Conservation (phyloP, 1,284 basidiomycete genomes). For the Tranzscheliella williamsii region DNA sequence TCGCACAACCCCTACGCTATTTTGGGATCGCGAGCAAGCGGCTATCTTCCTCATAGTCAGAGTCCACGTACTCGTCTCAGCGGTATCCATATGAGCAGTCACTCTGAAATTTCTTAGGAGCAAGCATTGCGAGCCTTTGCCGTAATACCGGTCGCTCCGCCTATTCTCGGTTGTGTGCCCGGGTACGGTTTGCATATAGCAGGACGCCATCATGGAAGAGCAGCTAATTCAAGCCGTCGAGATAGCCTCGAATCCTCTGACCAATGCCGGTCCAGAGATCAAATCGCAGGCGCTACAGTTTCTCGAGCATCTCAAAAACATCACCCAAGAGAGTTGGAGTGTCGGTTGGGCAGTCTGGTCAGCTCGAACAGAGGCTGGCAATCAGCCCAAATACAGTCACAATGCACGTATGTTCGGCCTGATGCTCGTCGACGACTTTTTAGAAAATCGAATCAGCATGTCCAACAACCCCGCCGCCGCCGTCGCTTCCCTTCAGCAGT, state of each 20-base stretch:
- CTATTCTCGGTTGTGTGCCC: too few relatives aligned
- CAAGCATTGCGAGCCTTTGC: too few relatives aligned
- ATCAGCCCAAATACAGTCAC: slow-evolving; percentile 69
- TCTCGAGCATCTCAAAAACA: slow-evolving; percentile 74
- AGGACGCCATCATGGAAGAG: slow-evolving; percentile 59
- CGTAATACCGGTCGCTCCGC: too few relatives aligned
- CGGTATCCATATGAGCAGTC: too few relatives aligned
- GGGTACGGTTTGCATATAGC: too few relatives aligned
- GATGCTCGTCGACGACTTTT: slow-evolving; percentile 80
- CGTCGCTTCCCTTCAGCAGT: slow-evolving; percentile 54
- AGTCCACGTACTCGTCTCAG: too few relatives aligned
- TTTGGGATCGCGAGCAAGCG: too few relatives aligned
- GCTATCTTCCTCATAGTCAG: too few relatives aligned
- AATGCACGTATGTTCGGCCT: slow-evolving; percentile 83
- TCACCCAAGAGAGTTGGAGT: slow-evolving; percentile 75
- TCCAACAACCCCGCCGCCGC: slow-evolving; percentile 43
- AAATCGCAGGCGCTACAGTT: slow-evolving; percentile 79
- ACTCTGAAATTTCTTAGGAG: too few relatives aligned
- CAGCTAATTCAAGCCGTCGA: slow-evolving; percentile 79
- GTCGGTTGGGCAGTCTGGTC: slow-evolving; percentile 57
- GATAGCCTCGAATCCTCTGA: slow-evolving; percentile 76
- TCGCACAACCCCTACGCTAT: too few relatives aligned
- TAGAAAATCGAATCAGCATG: slow-evolving; percentile 69
- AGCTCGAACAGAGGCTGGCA: slow-evolving; percentile 65
- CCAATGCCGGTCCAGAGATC: slow-evolving; percentile 63